phyloP scores from a whole-genome alignment of 1,139 yeast species.

The Suhomyces anneliseae region DNA sequence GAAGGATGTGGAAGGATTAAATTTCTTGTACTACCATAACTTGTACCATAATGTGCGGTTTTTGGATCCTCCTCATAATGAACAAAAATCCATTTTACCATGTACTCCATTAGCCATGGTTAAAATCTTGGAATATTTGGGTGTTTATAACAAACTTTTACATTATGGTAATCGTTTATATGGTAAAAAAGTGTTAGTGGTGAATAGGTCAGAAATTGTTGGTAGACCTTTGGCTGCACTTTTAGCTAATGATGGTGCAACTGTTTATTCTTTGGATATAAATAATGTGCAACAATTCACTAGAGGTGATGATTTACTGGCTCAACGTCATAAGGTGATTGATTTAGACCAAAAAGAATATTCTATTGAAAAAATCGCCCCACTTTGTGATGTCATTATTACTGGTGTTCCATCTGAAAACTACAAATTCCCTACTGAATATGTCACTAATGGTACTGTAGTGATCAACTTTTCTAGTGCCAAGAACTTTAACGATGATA shows the following conservation, averaged over 20 bases:
- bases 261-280: conserved; percentile 87
- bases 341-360: conserved; percentile 52
- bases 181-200: conserved; percentile 87
- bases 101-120: conserved; percentile 96
- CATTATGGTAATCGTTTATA: conserved; percentile 89
- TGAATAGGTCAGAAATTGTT: conserved; percentile 92
- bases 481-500: conserved; percentile 78
- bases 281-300: conserved; percentile 88
- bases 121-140: conserved; percentile 85
- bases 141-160: conserved; percentile 77
- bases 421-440: conserved; percentile 84
- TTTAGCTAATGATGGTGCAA: conserved; percentile 96
- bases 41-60: conserved; percentile 89
- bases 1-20: conserved; percentile 94
- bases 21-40: conserved; percentile 87
- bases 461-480: conserved; percentile 88
- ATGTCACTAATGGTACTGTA: conserved; percentile 82
- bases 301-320: conserved; percentile 86
- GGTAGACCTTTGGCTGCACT: conserved; percentile 97
- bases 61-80: conserved; percentile 64
- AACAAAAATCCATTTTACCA: conserved; percentile 84
- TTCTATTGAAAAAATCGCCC: conserved; percentile 61
- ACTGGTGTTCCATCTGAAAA: conserved; percentile 88
- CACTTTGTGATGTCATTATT: conserved; percentile 82
- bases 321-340: conserved; percentile 79